Evolutionary conservation across 2,329 filamentous ascomycete genomes (phyloP), one percentile per base, ranked within the genome.

Genomic region (Alternaria sp.): DNA sequence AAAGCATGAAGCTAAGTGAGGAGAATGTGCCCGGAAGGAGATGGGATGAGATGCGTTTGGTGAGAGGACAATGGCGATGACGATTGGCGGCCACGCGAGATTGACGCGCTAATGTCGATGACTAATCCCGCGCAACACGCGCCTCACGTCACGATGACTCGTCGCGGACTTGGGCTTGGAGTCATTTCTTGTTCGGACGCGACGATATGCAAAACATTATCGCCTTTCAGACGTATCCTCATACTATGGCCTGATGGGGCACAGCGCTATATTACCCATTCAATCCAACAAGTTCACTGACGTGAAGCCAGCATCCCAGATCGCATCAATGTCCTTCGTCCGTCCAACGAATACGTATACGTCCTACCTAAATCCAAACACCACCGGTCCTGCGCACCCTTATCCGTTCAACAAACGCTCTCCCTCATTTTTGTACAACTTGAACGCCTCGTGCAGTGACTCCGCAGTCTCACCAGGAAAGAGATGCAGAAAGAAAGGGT

Each of bases 391-490:
- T 47, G 25, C 10, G n/a, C 11, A 20, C 25, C 15, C 11, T 50
- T 28, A 44, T 25, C 33, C 8, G 33, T 41, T 33, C 14, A 53
- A 58, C 2, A 61, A 28, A 25, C 37, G 46, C 37, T 58, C 43
- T 18, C 46, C 59, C 14, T 61, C 59, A 8, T 53, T n/a, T 2
- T 20, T 44, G 26, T 61, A 30, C 37, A 58, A n/a, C 5, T 45
- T 20, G 54, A 55, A 61, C 20, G 59, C 59, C 15, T 50, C 59
- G 4, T 18, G 54, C 9, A 61, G 26, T 18, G 59, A 58, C 6
- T 28, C 54, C 11, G 14, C 44, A 6, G 59, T 61, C 37, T 61
- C 59, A 7, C 59, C 54, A 10, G 59, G 54, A 43, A 61, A 61
- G 12, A 51, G 33, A 25, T 53, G 54, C 15, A 51, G 3, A 30